Evolutionary conservation across 1,139 yeast genomes (phyloP), one percentile per base, ranked within the genome.

Genomic region (Pichia sp.): DNA sequence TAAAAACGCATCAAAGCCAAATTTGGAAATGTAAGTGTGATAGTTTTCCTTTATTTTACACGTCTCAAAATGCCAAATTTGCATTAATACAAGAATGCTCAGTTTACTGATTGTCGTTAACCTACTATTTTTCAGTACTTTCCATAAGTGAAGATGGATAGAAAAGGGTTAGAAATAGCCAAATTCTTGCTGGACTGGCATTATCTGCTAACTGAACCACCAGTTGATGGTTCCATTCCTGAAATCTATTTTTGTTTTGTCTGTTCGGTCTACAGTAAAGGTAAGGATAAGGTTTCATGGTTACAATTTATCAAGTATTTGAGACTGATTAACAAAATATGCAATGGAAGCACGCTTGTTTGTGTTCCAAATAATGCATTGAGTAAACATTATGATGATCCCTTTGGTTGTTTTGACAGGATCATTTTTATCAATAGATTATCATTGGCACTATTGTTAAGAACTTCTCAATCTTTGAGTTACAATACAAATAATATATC

Each of bases 231-330:
- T 5, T 50, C 56, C 2, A 51, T 63, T 3, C 49, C 63, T 1
- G 64, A 62, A 43, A 56, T 59, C 3, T 62, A 62, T 45, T 61
- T 61, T 46, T 57, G 62, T 41, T 62, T 61, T 43, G 58, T 60
- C 8, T 57, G 61, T 7, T 59, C 63, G 2, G 54, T 53, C 7
- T 61, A 61, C 38, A 56, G 55, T 29, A 59, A 55, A 39, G 63
- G 65, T 2, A 61, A 59, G 37, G 65, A 63, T 43, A 60, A 61
- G 42, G 64, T 63, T 2, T 60, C 65, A 4, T 63, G 65, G 65
- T 42, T 60, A 24, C 65, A 62, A 36, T 63, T 62, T 24, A 46
- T 60, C 40, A 60, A 56, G 40, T 57, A 58, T 40, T 50, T 63
- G 29, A 53, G 48, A 8, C 42, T 48, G 9, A 52, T 62, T 7